A percentile compares a stretch with the other conserved stretches of the same genome.
Evolutionary conservation across 2,329 filamentous ascomycete genomes (phyloP).

Genomic region (Cyphellophora attinorum): DNA sequence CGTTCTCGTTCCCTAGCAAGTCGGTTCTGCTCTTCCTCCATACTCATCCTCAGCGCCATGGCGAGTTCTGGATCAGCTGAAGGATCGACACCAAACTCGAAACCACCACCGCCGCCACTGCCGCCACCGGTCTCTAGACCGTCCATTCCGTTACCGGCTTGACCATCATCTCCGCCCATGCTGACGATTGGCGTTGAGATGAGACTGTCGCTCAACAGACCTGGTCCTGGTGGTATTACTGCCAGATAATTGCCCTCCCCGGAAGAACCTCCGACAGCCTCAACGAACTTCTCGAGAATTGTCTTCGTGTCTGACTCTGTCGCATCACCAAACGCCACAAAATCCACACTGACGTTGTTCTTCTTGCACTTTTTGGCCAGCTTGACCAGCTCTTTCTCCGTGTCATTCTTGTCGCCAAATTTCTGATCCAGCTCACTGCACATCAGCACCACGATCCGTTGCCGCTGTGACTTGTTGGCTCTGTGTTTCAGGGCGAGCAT

Average conservation of each 20-base stretch:
- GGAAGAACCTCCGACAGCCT: constrained; percentile 67
- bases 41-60: constrained; percentile 88
- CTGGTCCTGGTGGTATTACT: constrained; percentile 80
- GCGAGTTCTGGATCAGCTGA: constrained; percentile 88
- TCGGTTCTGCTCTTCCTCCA: constrained; percentile 94
- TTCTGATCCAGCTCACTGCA: constrained; percentile 65
- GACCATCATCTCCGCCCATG: constrained; percentile 53
- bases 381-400: constrained; percentile 77
- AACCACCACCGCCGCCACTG: constrained; percentile 46
- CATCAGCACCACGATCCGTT: constrained; percentile 93
- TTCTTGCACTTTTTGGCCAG: constrained; percentile 99
- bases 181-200: constrained; percentile 75
- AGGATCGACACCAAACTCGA: constrained; percentile 85
- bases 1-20: constrained; percentile 77
- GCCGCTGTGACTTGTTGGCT: constrained; percentile 92
- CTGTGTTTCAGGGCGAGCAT: constrained; percentile 90
- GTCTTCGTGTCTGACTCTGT: constrained; percentile 70
- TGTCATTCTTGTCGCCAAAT: constrained; percentile 48
- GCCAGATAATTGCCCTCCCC: constrained; percentile 86
- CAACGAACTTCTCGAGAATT: constrained; percentile 89
- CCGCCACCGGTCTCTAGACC: constrained; percentile 40
- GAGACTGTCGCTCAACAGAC: constrained; percentile 85
- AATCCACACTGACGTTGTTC: constrained; percentile 85
- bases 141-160: constrained; percentile 44
- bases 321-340: constrained; percentile 88